These are phyloP conservation scores for Pontederia paniculata DNA, from an alignment of 176 grass and related monocot genomes.

Conservation along the genomic window DNA sequence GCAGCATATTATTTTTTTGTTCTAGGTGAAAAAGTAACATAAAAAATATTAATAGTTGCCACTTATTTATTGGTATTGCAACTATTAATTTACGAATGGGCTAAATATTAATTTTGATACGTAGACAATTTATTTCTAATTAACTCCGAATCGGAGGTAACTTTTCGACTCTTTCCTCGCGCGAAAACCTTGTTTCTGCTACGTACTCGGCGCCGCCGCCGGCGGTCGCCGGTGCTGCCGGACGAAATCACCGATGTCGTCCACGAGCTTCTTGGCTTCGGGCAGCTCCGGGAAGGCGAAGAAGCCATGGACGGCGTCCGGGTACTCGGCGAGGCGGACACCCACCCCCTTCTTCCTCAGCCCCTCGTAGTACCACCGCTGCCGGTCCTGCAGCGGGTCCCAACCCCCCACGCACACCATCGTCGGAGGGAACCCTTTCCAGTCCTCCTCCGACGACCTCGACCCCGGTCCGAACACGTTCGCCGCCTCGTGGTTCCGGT, in stretches of 20 bases:
- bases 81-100: too few relatives aligned
- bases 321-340: constrained; percentile 25
- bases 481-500: constrained; percentile 41
- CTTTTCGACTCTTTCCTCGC: neutral
- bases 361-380: constrained; percentile 10
- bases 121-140: too few relatives aligned
- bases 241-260: neutral
- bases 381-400: constrained; percentile 43
- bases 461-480: constrained; percentile 31
- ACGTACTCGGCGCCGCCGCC: neutral
- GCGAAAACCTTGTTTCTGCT: neutral
- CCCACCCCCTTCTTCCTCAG: constrained; percentile 13
- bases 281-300: constrained; percentile 20
- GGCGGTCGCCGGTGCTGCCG: neutral
- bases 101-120: too few relatives aligned
- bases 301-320: constrained; percentile 27
- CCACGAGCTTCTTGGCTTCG: constrained; percentile 5
- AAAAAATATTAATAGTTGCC: too few relatives aligned
- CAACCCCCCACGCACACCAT: constrained; percentile 37
- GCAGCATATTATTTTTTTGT: too few relatives aligned
- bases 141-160: too few relatives aligned
- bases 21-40: too few relatives aligned
- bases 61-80: too few relatives aligned
- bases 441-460: neutral
- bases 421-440: constrained; percentile 30